Percentiles rank a stretch among this genome's conserved stretches.
phyloP scores from a whole-genome alignment of 2,329 filamentous ascomycete genomes.

The Gaeumannomyces tritici region DNA sequence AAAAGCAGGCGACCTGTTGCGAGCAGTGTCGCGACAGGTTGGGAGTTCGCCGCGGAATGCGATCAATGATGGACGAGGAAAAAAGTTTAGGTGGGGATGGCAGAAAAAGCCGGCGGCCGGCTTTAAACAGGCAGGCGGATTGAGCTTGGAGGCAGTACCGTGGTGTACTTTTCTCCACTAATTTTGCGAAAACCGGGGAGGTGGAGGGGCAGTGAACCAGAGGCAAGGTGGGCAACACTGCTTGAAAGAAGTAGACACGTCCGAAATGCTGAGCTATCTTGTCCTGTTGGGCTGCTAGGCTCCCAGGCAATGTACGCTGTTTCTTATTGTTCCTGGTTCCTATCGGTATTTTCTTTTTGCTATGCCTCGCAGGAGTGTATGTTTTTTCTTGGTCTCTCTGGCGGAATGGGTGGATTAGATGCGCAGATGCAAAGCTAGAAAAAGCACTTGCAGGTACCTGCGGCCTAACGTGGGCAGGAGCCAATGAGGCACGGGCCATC shows the following conservation, averaged over 20 bases:
- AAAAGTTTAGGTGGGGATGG: slow-evolving; percentile 3
- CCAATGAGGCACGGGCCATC: neutral
- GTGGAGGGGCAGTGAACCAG: neutral
- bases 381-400: too few relatives aligned
- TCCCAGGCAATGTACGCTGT: too few relatives aligned
- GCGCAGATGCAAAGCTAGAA: neutral
- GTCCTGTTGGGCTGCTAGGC: too few relatives aligned
- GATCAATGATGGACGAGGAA: neutral
- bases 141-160: neutral
- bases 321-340: too few relatives aligned
- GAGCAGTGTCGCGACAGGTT: neutral
- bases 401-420: too few relatives aligned
- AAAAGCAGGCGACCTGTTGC: neutral
- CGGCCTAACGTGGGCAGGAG: neutral
- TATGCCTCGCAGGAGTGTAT: too few relatives aligned
- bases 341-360: too few relatives aligned
- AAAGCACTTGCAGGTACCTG: neutral
- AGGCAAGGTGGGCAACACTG: neutral
- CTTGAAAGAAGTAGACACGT: too few relatives aligned
- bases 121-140: neutral
- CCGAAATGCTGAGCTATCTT: too few relatives aligned
- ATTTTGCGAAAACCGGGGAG: neutral
- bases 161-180: neutral
- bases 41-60: neutral
- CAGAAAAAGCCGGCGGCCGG: slow-evolving; percentile 1